Evolutionary conservation across 768 basidiomycete species (phyloP).

Genomic region (Boletus tylopilopsis): DNA sequence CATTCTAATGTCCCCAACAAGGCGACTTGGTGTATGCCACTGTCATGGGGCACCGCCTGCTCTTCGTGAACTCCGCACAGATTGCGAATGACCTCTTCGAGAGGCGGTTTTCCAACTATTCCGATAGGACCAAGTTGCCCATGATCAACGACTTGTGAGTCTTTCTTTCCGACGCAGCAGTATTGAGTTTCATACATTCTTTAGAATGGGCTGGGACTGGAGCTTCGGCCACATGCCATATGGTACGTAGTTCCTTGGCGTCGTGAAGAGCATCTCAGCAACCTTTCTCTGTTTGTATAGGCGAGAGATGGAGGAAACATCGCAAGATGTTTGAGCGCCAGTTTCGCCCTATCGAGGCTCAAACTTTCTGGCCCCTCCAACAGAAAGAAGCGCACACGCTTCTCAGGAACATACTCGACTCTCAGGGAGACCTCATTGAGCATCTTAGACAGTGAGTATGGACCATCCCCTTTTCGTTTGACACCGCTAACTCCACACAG

Average conservation of each 20-base stretch:
- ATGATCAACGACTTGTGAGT: slow-evolving; percentile 52
- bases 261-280: background rate
- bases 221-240: slow-evolving; percentile 56
- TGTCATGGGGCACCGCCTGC: slow-evolving; percentile 45
- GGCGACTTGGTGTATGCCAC: slow-evolving; percentile 55
- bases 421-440: slow-evolving; percentile 42
- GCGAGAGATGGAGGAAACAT: slow-evolving; percentile 49
- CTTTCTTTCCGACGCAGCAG: background rate
- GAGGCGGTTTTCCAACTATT: slow-evolving; percentile 52
- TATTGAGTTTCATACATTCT: slow-evolving; percentile 14
- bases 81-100: slow-evolving; percentile 53
- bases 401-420: slow-evolving; percentile 41
- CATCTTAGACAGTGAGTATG: slow-evolving; percentile 47
- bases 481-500: slow-evolving; percentile 25
- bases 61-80: slow-evolving; percentile 46
- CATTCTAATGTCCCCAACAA: background rate
- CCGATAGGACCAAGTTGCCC: slow-evolving; percentile 43
- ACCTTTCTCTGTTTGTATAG: slow-evolving; percentile 24
- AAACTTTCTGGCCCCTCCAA: slow-evolving; percentile 43
- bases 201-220: slow-evolving; percentile 46
- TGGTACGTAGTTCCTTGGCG: slow-evolving; percentile 24
- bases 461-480: background rate
- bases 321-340: slow-evolving; percentile 51
- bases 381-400: slow-evolving; percentile 43
- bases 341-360: slow-evolving; percentile 43